Conservation (phyloP, 139 green algal genomes). For the Eudorina sp. region DNA sequence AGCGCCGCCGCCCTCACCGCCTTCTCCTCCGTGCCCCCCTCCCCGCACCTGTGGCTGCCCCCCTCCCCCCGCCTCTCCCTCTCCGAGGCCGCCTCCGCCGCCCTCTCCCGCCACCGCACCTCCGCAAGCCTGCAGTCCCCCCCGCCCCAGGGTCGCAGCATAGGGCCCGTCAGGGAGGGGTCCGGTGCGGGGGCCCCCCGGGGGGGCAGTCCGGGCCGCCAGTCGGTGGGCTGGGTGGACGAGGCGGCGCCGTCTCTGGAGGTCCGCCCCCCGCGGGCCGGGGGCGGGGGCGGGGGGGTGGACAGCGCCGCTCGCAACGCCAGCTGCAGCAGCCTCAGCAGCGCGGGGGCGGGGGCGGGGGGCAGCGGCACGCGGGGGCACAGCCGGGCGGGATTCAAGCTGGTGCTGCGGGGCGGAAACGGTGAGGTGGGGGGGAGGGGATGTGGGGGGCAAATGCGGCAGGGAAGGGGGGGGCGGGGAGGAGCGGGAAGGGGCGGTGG, state of each 20-base stretch:
- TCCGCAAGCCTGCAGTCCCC: too few relatives aligned
- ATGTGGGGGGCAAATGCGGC: neutral
- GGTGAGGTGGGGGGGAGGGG: neutral
- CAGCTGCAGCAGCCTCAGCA: slow-evolving; percentile 36
- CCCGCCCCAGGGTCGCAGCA: too few relatives aligned
- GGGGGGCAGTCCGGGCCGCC: too few relatives aligned
- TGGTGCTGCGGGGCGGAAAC: slow-evolving; percentile 39
- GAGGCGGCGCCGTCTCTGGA: too few relatives aligned
- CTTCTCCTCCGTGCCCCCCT: neutral
- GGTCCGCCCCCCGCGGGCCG: neutral
- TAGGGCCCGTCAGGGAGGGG: too few relatives aligned
- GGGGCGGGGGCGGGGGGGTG: neutral
- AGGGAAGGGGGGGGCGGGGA: neutral
- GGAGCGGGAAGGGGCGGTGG: too few relatives aligned
- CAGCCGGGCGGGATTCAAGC: slow-evolving; percentile 37
- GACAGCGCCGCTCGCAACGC: neutral
- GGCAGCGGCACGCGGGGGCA: neutral
- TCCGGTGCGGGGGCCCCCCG: too few relatives aligned
- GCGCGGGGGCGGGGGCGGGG: neutral
- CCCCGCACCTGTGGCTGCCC: neutral
- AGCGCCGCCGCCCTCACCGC: neutral
- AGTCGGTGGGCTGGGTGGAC: too few relatives aligned
- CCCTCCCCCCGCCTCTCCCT: neutral
- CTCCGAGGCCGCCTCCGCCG: too few relatives aligned
- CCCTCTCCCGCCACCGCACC: too few relatives aligned